These are phyloP conservation scores for Arabidopsis arenosa DNA, from an alignment of 345 rosid species.

Conservation along the genomic window DNA sequence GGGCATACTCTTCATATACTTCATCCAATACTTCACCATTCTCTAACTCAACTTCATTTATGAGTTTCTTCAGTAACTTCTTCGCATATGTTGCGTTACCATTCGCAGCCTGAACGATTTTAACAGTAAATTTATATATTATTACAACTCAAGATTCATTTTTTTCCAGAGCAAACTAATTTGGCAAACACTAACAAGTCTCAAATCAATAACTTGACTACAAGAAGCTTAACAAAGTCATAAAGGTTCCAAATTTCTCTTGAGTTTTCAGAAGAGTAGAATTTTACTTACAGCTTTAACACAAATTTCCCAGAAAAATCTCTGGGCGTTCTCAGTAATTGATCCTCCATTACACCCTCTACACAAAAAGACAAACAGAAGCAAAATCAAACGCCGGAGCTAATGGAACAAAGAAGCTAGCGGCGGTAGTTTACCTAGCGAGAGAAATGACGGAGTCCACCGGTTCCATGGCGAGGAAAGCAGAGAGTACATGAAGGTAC, in stretches of 20 bases:
- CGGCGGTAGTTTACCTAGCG: constrained; percentile 54
- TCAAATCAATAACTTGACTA: background rate
- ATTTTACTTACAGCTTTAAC: constrained; percentile 58
- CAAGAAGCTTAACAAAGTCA: background rate
- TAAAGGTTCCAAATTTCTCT: constrained; percentile 17
- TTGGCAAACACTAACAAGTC: constrained; percentile 1
- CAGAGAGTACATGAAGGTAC: constrained; percentile 61
- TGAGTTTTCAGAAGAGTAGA: constrained; percentile 2
- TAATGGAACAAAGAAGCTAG: background rate
- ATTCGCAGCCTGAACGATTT: constrained; percentile 53
- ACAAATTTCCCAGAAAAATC: constrained; percentile 71
- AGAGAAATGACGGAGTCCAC: constrained; percentile 53
- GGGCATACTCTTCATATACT: constrained; percentile 64
- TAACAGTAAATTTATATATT: background rate
- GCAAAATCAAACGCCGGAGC: constrained; percentile 20
- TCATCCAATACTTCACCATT: constrained; percentile 62
- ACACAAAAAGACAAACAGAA: background rate
- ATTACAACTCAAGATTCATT: background rate
- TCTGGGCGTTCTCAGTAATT: constrained; percentile 63
- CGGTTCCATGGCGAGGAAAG: constrained; percentile 82
- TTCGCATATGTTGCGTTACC: constrained; percentile 58
- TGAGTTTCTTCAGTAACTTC: constrained; percentile 73
- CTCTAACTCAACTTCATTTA: constrained; percentile 66
- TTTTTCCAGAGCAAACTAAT: background rate
- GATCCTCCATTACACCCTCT: constrained; percentile 70